These are phyloP conservation scores for Chytridium lagenaria DNA, from an alignment of 371 early-diverging fungal species.

Conservation along the genomic window DNA sequence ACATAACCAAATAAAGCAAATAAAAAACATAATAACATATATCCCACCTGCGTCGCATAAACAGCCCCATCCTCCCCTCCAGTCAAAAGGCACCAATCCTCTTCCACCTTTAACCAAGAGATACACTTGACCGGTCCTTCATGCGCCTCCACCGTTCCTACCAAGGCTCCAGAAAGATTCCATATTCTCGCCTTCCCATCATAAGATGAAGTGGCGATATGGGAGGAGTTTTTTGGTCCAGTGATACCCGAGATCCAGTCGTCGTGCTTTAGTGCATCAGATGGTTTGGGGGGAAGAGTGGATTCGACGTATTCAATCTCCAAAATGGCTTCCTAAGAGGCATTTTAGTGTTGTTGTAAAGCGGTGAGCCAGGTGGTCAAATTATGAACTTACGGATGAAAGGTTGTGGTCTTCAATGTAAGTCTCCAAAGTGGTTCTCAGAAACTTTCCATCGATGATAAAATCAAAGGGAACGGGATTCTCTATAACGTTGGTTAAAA, in stretches of 20 bases:
- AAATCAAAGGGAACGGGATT: slow-evolving; percentile 91
- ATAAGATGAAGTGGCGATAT: slow-evolving; percentile 81
- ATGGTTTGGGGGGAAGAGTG: slow-evolving; percentile 80
- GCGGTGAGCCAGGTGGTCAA: background rate
- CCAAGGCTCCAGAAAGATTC: slow-evolving; percentile 76
- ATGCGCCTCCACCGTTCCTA: slow-evolving; percentile 72
- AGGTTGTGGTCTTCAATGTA: slow-evolving; percentile 72
- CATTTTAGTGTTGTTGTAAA: no score
- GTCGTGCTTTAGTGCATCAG: slow-evolving; percentile 82
- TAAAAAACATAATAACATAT: slow-evolving; percentile 10
- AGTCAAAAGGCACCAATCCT: slow-evolving; percentile 24
- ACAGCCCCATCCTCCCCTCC: slow-evolving; percentile 41
- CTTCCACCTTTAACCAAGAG: slow-evolving; percentile 49
- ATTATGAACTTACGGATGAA: slow-evolving; percentile 69
- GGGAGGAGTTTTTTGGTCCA: slow-evolving; percentile 36
- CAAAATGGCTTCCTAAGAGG: slow-evolving; percentile 76
- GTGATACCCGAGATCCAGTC: slow-evolving; percentile 90
- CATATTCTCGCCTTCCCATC: slow-evolving; percentile 85
- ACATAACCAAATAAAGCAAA: background rate
- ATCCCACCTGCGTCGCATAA: slow-evolving; percentile 37
- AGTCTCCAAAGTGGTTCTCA: slow-evolving; percentile 74
- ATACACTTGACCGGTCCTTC: slow-evolving; percentile 76
- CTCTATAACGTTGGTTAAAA: slow-evolving; percentile 44
- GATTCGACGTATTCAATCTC: slow-evolving; percentile 92
- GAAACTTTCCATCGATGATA: slow-evolving; percentile 85